phyloP scores from a whole-genome alignment of 1,139 yeast species.

The Zygosaccharomyces pseudobailii region DNA sequence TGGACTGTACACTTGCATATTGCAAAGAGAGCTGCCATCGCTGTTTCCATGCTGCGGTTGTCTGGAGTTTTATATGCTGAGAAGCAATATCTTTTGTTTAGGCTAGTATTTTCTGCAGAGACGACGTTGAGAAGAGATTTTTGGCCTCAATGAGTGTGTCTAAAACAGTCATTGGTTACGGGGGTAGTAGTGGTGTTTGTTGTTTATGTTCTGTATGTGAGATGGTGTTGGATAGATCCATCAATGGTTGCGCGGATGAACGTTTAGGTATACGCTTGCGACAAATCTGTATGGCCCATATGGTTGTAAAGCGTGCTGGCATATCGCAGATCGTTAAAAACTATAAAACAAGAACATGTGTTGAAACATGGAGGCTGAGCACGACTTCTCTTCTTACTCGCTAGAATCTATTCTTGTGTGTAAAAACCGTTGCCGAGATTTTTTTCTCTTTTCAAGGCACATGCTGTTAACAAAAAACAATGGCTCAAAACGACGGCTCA shows the following conservation, averaged over 20 bases:
- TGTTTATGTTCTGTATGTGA: neutral
- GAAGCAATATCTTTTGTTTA: neutral
- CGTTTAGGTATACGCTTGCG: neutral
- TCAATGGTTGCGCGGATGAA: neutral
- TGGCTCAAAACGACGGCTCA: too few relatives aligned
- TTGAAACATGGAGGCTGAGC: neutral
- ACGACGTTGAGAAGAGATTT: neutral
- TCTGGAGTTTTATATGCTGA: neutral
- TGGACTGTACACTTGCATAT: neutral
- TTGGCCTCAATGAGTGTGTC: neutral
- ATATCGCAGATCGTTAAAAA: neutral
- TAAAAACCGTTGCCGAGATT: too few relatives aligned
- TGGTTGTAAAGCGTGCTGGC: neutral
- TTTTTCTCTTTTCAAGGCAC: too few relatives aligned
- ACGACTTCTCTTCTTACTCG: neutral
- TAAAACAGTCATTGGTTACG: neutral
- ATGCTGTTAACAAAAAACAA: too few relatives aligned
- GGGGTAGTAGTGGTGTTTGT: neutral
- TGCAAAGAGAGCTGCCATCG: neutral
- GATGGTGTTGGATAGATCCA: neutral
- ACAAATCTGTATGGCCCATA: neutral
- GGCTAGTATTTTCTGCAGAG: neutral
- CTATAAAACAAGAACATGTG: neutral
- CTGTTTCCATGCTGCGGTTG: neutral
- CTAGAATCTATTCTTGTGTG: too few relatives aligned